These are phyloP conservation scores for Nitzschia putrida DNA, from an alignment of 108 stramenopile species.

Conservation along the genomic window DNA sequence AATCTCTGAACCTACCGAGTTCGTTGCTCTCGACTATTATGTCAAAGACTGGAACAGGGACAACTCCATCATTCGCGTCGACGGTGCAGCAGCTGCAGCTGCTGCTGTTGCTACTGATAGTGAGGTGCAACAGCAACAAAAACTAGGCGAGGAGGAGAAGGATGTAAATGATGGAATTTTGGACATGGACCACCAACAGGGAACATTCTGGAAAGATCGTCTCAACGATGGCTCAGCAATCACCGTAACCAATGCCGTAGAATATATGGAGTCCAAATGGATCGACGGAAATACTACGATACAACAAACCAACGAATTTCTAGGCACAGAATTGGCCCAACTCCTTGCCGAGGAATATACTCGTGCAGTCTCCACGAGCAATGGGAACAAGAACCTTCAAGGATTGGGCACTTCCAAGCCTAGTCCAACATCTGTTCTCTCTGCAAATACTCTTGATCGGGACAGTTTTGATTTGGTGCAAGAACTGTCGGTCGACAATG, in stretches of 20 bases:
- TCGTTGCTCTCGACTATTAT: conserved; percentile 31
- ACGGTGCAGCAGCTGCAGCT: not conserved
- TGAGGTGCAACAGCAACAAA: conserved; percentile 13
- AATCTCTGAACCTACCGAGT: conserved; percentile 15
- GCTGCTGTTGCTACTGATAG: not conserved
- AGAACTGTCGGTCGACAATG: conserved; percentile 57
- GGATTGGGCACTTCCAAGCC: not conserved
- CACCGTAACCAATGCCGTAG: conserved; percentile 53
- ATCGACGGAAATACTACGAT: conserved; percentile 44
- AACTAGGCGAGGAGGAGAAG: conserved; percentile 24
- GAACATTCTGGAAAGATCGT: conserved; percentile 47
- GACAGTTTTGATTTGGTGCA: conserved; percentile 28
- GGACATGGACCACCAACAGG: conserved; percentile 1
- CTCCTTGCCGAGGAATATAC: no score
- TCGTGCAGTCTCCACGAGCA: no score
- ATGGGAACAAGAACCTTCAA: not conserved
- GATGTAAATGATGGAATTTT: not conserved
- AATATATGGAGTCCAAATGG: conserved; percentile 61
- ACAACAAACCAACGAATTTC: conserved; percentile 37
- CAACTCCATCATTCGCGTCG: conserved; percentile 17
- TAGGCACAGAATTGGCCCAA: conserved; percentile 7
- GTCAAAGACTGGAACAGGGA: conserved; percentile 29
- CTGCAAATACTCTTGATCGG: conserved; percentile 1
- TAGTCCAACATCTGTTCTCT: conserved; percentile 15
- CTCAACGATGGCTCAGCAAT: conserved; percentile 78